Base-by-base conservation (phyloP, 1,284 basidiomycete species). In the Apiotrichum brassicae region DNA sequence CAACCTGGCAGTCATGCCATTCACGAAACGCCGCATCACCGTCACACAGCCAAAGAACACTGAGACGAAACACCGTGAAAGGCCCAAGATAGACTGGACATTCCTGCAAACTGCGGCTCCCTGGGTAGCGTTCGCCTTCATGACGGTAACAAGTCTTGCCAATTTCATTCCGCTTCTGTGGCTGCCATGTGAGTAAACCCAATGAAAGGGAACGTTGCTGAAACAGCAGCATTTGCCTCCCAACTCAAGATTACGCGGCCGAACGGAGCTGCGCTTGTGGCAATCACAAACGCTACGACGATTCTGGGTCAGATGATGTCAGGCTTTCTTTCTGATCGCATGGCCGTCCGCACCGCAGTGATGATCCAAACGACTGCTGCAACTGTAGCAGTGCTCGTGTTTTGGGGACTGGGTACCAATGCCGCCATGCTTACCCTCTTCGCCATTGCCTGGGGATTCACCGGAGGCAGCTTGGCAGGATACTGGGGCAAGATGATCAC, bases 321-420 rank as follows among this genome's bases (percentile, higher is more conserved):
- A 3, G 71, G 68, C 18, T 65, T 56, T 26, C 48, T 75, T 1
- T 63, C 65, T 18, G 73, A 75, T 56, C 51, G 56, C 18, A 47
- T 61, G 16, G 62, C 65, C 1, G 51, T 70, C 12, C 55, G 57
- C 14, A 43, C 52, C 43, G 63, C 66, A 32, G 57, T 73, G 16
- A 39, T 60, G 7, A 46, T 64, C 28, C 68, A 63, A 7, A 68
- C 65, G 46, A 38, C 66, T 6, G 62, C 65, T 2, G 60, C 64
- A 2, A 61, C 70, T 0, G 28, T 68, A 1, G 49, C 68, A 0
- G 71, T 69, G 44, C 60, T 71, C 19, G 49, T 70, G 24, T 51
- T 74, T 16, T 75, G 73, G 72, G 73, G 73, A 1, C 67, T 71
- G 44, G 66, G 65, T 0, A 68, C 65, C 11, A 58, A 57, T 7